phyloP scores from a whole-genome alignment of 345 rosid genomes.

The Lumnitzera racemosa region DNA sequence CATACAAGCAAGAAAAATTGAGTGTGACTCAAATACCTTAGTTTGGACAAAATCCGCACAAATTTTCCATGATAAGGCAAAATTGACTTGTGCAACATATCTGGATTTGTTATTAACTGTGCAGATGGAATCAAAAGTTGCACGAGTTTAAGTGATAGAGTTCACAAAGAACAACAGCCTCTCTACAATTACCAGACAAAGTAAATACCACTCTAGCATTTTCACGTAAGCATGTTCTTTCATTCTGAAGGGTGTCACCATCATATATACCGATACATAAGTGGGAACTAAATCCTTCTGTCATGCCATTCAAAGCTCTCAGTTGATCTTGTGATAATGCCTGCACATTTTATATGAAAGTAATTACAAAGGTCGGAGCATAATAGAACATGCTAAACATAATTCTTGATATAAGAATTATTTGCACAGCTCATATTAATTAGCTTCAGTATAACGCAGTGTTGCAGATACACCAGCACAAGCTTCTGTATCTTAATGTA shows the following conservation, averaged over 20 bases:
- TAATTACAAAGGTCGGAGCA: not conserved
- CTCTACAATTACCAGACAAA: slow-evolving; percentile 10
- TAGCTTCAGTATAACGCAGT: too few species aligned
- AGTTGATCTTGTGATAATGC: slow-evolving; percentile 97
- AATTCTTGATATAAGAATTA: too few species aligned
- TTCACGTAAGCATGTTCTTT: slow-evolving; percentile 60
- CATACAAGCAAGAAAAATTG: not conserved
- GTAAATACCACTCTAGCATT: slow-evolving; percentile 72
- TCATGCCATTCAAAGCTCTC: slow-evolving; percentile 52
- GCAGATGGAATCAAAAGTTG: slow-evolving; percentile 14
- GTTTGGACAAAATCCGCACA: slow-evolving; percentile 65
- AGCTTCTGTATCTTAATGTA: not conserved
- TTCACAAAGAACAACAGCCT: not conserved
- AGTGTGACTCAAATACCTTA: slow-evolving; percentile 39
- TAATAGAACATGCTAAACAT: too few species aligned
- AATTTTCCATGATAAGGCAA: slow-evolving; percentile 76
- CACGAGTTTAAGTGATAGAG: not conserved
- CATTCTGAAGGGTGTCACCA: slow-evolving; percentile 72
- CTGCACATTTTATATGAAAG: slow-evolving; percentile 32
- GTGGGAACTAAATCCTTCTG: slow-evolving; percentile 35
- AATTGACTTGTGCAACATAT: slow-evolving; percentile 86
- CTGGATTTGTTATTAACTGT: slow-evolving; percentile 98
- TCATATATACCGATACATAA: slow-evolving; percentile 76
- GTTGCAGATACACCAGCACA: too few species aligned
- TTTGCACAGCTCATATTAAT: too few species aligned